Conservation (phyloP, 1,139 yeast genomes). For the Suhomyces wounanorum region DNA sequence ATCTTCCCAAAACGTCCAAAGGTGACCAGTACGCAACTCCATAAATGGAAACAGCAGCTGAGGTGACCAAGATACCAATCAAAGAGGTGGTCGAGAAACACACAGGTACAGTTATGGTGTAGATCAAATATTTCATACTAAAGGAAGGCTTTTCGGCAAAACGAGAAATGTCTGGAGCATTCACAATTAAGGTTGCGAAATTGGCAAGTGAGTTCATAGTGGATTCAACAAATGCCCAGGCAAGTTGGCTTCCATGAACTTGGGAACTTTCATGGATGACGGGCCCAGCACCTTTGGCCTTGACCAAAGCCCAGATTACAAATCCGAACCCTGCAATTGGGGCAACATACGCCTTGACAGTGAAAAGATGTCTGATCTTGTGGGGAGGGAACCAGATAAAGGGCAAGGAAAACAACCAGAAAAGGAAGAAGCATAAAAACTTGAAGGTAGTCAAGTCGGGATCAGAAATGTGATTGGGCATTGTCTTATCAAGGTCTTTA, state of each 20-base stretch:
- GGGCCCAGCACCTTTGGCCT: conserved; percentile 75
- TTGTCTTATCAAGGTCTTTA: conserved; percentile 48
- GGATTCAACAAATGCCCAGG: conserved; percentile 83
- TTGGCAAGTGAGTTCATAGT: conserved; percentile 80
- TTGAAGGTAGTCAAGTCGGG: conserved; percentile 65
- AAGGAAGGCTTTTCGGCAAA: conserved; percentile 58
- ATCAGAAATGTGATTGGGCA: conserved; percentile 53
- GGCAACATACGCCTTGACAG: conserved; percentile 72
- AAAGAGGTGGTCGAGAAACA: conserved; percentile 80
- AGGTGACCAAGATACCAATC: conserved; percentile 83
- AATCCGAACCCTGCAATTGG: conserved; percentile 83
- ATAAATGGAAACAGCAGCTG: conserved; percentile 72
- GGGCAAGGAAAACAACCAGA: conserved; percentile 77
- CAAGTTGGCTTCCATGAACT: conserved; percentile 60
- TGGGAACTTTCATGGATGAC: conserved; percentile 54
- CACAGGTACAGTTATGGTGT: conserved; percentile 67
- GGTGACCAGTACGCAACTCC: conserved; percentile 85
- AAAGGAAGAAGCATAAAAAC: conserved; percentile 73
- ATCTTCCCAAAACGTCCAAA: conserved; percentile 67
- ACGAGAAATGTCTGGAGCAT: conserved; percentile 89
- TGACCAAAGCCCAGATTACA: conserved; percentile 76
- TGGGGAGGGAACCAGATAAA: conserved; percentile 83
- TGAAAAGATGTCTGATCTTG: conserved; percentile 75
- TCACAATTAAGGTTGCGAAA: conserved; percentile 82
- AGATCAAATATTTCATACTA: conserved; percentile 45